Percentiles rank a stretch among this genome's conserved stretches.
Conservation (phyloP, 495 filamentous ascomycete genomes). For the Penicillium chermesinum region DNA sequence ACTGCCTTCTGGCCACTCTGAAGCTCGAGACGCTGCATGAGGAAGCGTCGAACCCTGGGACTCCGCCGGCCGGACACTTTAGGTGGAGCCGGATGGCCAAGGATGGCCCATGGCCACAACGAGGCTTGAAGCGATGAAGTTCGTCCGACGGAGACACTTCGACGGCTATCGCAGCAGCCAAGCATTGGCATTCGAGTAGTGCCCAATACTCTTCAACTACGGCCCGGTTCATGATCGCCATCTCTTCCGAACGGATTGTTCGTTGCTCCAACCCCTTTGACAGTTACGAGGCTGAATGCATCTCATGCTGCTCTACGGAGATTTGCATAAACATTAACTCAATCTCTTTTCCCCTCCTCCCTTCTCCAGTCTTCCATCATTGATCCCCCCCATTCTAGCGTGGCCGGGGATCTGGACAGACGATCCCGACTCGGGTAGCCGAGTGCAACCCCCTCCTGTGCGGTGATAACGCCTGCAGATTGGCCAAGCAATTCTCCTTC, state of each 20-base stretch:
- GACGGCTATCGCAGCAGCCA: constrained; percentile 9
- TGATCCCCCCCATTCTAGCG: not conserved
- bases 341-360: not conserved
- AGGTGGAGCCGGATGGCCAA: no score
- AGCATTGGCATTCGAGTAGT: constrained; percentile 6
- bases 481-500: not conserved
- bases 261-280: no score
- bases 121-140: no score
- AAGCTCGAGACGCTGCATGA: no score
- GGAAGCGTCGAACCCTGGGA: no score
- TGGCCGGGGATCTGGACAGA: not conserved
- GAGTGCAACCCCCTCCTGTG: constrained; percentile 7
- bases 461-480: not conserved
- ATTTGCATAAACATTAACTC: no score
- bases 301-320: not conserved
- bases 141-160: no score
- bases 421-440: constrained; percentile 22
- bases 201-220: not conserved
- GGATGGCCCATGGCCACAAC: no score
- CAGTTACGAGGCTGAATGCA: not conserved
- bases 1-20: no score
- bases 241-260: constrained; percentile 1
- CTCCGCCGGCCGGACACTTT: no score
- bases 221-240: constrained; percentile 4
- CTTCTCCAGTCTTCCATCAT: not conserved